Conservation (phyloP, 2,329 filamentous ascomycete species). For the Apiospora rasikravindrae region DNA sequence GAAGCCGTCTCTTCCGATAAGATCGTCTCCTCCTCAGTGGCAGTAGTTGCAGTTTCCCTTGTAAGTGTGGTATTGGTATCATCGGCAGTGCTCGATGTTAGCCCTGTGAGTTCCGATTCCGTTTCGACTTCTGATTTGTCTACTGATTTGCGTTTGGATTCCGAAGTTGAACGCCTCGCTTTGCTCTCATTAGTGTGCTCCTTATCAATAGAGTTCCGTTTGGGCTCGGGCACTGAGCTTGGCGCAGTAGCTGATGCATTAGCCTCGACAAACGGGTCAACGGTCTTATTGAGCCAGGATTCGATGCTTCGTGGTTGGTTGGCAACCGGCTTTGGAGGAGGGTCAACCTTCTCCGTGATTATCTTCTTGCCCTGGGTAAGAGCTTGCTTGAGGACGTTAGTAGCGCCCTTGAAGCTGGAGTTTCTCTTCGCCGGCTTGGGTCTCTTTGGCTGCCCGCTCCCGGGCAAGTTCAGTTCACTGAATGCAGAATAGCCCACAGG, state of each 20-base stretch:
- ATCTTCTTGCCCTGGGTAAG: constrained; percentile 69
- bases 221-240: constrained; percentile 31
- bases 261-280: constrained; percentile 65
- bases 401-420: constrained; percentile 63
- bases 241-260: constrained; percentile 24
- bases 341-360: constrained; percentile 64
- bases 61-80: constrained; percentile 11
- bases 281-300: constrained; percentile 67
- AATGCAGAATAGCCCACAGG: constrained; percentile 71
- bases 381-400: constrained; percentile 69
- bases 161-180: constrained; percentile 31
- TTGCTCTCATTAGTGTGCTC: constrained; percentile 42
- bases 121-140: constrained; percentile 24
- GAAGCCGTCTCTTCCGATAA: constrained; percentile 14
- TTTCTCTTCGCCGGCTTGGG: constrained; percentile 55
- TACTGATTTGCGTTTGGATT: constrained; percentile 28
- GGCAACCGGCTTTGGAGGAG: constrained; percentile 51
- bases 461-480: constrained; percentile 64
- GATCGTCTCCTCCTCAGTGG: constrained; percentile 8
- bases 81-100: constrained; percentile 14
- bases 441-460: constrained; percentile 48
- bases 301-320: constrained; percentile 70
- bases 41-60: constrained; percentile 5
- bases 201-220: constrained; percentile 41
- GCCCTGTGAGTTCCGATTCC: constrained; percentile 12